Percentiles rank a stretch among this genome's conserved stretches.
Conservation (phyloP, 768 basidiomycete genomes). For the Boletus rufocinnamomeus region DNA sequence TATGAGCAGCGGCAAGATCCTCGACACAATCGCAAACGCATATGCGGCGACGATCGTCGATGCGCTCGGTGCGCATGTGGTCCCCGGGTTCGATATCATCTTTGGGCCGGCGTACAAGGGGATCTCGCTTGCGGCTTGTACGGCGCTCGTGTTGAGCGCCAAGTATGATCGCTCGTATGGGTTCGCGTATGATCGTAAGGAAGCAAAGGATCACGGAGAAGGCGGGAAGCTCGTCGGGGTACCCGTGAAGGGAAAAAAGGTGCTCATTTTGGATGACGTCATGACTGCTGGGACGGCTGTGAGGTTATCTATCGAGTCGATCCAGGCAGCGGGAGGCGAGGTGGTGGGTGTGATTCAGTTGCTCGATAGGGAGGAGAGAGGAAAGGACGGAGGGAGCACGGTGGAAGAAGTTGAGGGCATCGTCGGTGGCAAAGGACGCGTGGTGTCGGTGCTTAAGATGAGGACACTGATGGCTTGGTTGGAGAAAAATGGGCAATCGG, state of each 20-base stretch:
- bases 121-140: slow-evolving; percentile 87
- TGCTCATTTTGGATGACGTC: slow-evolving; percentile 94
- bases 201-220: slow-evolving; percentile 94
- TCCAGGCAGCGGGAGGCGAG: slow-evolving; percentile 67
- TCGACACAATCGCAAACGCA: slow-evolving; percentile 73
- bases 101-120: slow-evolving; percentile 99
- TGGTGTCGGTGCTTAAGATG: slow-evolving; percentile 83
- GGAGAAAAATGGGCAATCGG: slow-evolving; percentile 61
- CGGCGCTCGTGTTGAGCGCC: slow-evolving; percentile 72
- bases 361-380: slow-evolving; percentile 64
- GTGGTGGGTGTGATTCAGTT: slow-evolving; percentile 88
- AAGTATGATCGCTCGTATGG: slow-evolving; percentile 67
- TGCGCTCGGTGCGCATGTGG: slow-evolving; percentile 30
- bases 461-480: slow-evolving; percentile 84
- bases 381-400: slow-evolving; percentile 58
- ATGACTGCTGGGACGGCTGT: slow-evolving; percentile 93
- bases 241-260: slow-evolving; percentile 73
- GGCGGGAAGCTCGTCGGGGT: slow-evolving; percentile 91
- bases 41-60: slow-evolving; percentile 82
- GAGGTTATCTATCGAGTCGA: slow-evolving; percentile 76
- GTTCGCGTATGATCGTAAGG: slow-evolving; percentile 93
- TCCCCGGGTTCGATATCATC: slow-evolving; percentile 71
- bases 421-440: slow-evolving; percentile 64
- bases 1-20: slow-evolving; percentile 79
- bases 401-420: slow-evolving; percentile 80